Conservation (phyloP, 2,329 filamentous ascomycete genomes). For the Fusarium annulatum region DNA sequence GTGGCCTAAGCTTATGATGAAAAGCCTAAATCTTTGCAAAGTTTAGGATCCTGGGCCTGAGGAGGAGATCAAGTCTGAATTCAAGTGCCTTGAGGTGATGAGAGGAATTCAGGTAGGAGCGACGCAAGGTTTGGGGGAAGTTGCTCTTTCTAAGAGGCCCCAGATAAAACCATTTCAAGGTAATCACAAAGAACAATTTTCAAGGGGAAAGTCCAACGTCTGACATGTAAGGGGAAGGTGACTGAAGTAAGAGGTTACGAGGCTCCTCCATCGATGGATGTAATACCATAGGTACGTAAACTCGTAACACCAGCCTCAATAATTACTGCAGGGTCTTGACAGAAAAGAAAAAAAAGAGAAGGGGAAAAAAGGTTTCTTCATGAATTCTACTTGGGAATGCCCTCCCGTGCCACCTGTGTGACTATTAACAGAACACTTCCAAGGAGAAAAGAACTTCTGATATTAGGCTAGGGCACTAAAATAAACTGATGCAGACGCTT, state of each 20-base stretch:
- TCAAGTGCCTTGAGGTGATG: not conserved
- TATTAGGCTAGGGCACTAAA: fast-evolving
- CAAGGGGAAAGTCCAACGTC: not conserved
- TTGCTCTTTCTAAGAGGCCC: not conserved
- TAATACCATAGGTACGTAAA: not conserved
- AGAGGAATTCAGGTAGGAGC: not conserved
- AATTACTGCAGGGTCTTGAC: not conserved
- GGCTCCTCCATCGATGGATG: not conserved
- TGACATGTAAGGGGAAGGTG: not conserved
- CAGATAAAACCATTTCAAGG: not conserved
- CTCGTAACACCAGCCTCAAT: not conserved
- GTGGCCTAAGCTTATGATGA: not conserved
- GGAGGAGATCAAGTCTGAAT: not conserved
- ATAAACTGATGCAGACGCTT: not conserved
- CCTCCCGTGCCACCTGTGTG: too few species aligned
- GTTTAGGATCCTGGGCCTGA: not conserved
- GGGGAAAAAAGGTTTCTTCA: too few species aligned
- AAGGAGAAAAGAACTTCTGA: not conserved
- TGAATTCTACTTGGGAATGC: too few species aligned
- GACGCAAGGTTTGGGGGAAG: too few species aligned
- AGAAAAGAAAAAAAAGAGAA: too few species aligned
- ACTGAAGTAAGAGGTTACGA: not conserved
- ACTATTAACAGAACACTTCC: not conserved
- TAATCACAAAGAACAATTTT: not conserved
- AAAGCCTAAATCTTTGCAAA: not conserved